Base-by-base conservation (phyloP, 768 basidiomycete genomes). In the Pisolithus tinctorius region DNA sequence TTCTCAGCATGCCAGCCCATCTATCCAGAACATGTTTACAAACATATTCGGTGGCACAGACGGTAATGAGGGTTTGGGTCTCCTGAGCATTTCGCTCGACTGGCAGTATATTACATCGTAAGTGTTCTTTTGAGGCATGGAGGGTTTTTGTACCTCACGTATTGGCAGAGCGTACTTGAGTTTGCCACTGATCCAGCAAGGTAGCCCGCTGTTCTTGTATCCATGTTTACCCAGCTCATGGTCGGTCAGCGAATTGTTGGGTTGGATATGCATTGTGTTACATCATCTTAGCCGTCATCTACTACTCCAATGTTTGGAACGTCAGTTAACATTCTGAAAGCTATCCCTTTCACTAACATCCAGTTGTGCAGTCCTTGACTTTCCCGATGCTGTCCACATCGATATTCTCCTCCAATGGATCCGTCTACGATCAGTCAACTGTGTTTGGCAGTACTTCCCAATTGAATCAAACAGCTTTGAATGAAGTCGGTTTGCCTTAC, bases 51-150 rank as follows among this genome's bases (percentile, higher is more conserved):
- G 86, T 27, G 86, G 86, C 5, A 68, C 77, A 3, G 72, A 78
- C 34, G 82, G 76, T 27, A 87, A 86, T 57, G 84, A 87, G 62
- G 84, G 83, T 0, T 69, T 86, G 38, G 84, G 84, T 0, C 58
- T 86, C 17, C 50, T 81, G 38, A 78, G 76, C 31, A 51, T 86
- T 39, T 79, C 79, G n/a, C 75, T 86, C 43, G 84, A 86, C 57
- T 87, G 65, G 65, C 64, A 66, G 20, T 44, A 55, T 51, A 72
- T 75, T 8, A 53, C 52, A 26, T 53, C 52, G 52, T 53, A 43
- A 26, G 47, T 44, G 5, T 20, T 36, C 6, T 31, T 36, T 16
- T 14, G 16, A 14, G 23, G 29, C 23, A 3, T 29, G 20, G 16
- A 25, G 25, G 17, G 0, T 11, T 11, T 23, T 20, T 26, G n/a